Percentiles rank a stretch among this genome's conserved stretches.
Evolutionary conservation across 2,329 filamentous ascomycete genomes (phyloP).

Genomic region (Colletotrichum neosansevieriae): DNA sequence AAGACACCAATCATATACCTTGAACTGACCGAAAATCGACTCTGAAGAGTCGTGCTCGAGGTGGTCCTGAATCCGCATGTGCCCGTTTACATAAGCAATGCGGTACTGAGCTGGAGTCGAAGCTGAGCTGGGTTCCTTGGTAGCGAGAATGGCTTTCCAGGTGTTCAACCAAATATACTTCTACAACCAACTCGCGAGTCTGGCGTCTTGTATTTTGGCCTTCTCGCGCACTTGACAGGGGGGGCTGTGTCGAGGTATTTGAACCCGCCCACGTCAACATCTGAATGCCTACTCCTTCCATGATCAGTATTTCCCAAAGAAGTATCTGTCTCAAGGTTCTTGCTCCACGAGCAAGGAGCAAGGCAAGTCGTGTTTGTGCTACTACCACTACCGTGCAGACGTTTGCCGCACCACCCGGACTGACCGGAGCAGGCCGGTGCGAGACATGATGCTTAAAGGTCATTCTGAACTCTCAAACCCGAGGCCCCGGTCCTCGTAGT

Average conservation of each 20-base stretch:
- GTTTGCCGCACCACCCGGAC: background rate
- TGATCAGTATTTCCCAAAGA: no score
- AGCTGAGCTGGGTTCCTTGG: background rate
- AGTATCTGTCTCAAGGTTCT: background rate
- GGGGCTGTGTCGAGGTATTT: background rate
- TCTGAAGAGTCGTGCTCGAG: background rate
- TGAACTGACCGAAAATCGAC: constrained; percentile 15
- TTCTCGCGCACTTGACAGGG: background rate
- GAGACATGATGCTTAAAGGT: background rate
- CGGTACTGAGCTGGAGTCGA: background rate
- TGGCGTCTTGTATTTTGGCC: background rate
- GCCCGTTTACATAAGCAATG: constrained; percentile 15
- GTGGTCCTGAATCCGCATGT: background rate
- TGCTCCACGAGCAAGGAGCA: background rate
- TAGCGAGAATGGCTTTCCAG: no score
- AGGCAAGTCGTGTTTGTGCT: background rate
- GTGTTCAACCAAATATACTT: background rate
- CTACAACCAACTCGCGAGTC: background rate
- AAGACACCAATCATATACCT: constrained; percentile 14
- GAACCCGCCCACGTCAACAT: background rate
- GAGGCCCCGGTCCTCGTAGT: background rate
- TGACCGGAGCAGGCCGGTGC: background rate
- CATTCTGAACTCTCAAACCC: background rate
- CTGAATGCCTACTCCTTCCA: background rate
- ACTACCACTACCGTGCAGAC: no score